phyloP scores from a whole-genome alignment of 2,329 filamentous ascomycete species.

The Fusarium sacchari region DNA sequence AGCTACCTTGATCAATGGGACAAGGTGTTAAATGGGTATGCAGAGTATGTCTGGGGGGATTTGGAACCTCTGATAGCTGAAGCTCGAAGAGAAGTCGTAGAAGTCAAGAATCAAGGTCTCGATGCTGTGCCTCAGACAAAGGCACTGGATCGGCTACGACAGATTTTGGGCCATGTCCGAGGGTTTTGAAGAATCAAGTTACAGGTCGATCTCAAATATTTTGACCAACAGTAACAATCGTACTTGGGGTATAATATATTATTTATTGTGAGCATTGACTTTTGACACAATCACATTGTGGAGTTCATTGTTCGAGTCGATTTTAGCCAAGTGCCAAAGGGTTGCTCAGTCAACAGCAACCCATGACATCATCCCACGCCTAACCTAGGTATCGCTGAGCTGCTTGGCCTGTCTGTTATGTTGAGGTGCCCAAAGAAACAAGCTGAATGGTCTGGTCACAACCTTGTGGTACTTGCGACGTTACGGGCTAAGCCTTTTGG shows the following conservation, averaged over 20 bases:
- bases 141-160: constrained; percentile 50
- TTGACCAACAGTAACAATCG: background rate
- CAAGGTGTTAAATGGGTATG: constrained; percentile 65
- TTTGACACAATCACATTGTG: background rate
- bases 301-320: background rate
- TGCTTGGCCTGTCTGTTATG: constrained; percentile 6
- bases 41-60: constrained; percentile 76
- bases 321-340: background rate
- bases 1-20: constrained; percentile 67
- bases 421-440: constrained; percentile 30
- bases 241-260: background rate
- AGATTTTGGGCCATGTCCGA: constrained; percentile 52
- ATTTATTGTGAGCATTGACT: background rate
- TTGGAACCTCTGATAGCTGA: constrained; percentile 65
- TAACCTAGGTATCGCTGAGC: constrained; percentile 8
- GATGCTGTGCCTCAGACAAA: constrained; percentile 33
- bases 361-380: constrained; percentile 44
- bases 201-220: background rate
- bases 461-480: constrained; percentile 30
- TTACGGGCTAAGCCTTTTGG: constrained; percentile 18
- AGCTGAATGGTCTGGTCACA: constrained; percentile 18
- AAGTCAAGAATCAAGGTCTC: constrained; percentile 43
- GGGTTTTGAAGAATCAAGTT: constrained; percentile 35
- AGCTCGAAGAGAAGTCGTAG: constrained; percentile 65
- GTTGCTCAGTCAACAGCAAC: constrained; percentile 47